These are phyloP conservation scores for Trichoderma atrobrunneum DNA, from an alignment of 2,329 filamentous ascomycete species.

Conservation along the genomic window DNA sequence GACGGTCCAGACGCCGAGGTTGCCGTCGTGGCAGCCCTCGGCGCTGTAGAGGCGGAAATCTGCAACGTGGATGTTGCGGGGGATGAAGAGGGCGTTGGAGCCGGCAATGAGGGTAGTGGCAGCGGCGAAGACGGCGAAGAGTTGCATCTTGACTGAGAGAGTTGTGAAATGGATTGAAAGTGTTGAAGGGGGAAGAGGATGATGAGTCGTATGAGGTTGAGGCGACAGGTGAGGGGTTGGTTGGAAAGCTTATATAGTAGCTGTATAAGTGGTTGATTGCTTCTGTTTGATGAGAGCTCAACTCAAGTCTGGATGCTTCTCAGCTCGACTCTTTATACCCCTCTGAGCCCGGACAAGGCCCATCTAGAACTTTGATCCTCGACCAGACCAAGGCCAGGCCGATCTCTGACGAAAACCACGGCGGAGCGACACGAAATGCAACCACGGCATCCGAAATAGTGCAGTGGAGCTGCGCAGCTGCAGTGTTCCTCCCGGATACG, in stretches of 20 bases:
- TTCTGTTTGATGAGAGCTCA: neutral
- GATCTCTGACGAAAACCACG: slow-evolving; percentile 13
- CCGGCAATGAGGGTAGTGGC: slow-evolving; percentile 19
- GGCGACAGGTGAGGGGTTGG: neutral
- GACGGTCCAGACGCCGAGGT: slow-evolving; percentile 29
- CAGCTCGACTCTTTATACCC: slow-evolving; percentile 7
- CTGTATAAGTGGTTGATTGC: neutral
- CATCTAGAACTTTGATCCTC: neutral
- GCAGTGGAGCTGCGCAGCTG: slow-evolving; percentile 14
- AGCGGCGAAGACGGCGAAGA: slow-evolving; percentile 19
- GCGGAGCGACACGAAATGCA: slow-evolving; percentile 9
- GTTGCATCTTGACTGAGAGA: slow-evolving; percentile 21
- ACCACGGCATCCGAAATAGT: slow-evolving; percentile 14
- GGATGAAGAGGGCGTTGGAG: slow-evolving; percentile 21
- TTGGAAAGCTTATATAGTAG: neutral
- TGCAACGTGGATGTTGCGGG: slow-evolving; percentile 26
- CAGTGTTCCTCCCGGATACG: slow-evolving; percentile 21
- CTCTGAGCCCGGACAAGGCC: neutral
- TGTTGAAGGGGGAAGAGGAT: neutral
- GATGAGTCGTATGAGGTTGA: neutral
- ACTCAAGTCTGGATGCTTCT: neutral
- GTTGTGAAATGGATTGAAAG: neutral
- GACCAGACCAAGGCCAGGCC: neutral
- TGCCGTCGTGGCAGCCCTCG: slow-evolving; percentile 22
- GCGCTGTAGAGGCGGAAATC: slow-evolving; percentile 28